Base-by-base conservation (phyloP, 768 basidiomycete species). In the Psilocybe sp. region DNA sequence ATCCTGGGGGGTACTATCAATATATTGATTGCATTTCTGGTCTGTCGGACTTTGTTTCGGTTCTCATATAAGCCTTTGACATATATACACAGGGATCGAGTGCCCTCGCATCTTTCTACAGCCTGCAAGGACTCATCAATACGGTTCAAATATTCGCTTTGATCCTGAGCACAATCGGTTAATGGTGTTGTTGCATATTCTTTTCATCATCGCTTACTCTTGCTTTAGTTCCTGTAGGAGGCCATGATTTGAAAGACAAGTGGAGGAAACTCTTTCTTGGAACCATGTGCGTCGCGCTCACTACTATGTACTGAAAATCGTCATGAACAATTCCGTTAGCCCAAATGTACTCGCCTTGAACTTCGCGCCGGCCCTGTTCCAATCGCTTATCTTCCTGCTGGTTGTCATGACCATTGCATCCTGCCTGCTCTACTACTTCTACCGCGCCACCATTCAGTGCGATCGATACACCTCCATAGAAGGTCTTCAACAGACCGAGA, bases 301-400 rank as follows among this genome's bases (percentile, higher is more conserved):
- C 13, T 4, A n/a, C 2, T 14, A 16, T 41, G 38, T 18, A 33
- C 33, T 40, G 10, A 40, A 18, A 40, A 8, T 34, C 43, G 50
- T 55, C 48, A 38, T n/a, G 23, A n/a, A 28, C 46, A 34, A 16
- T 44, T 56, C 54, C 12, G 51, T 13, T 41, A 86, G 88, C 52
- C 89, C 89, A 3, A 88, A 89, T 52, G 60, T 89, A 15, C 68
- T 91, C 34, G 87, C 87, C 9, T 69, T 91, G 46, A 89, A 90
- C 61, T 83, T 92, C 50, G 82, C 80, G 0, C 74, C 83, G 1
- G 77, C 80, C 5, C 67, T 84, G 14, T 67, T 76, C 12, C 75
- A 81, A 59, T 83, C 86, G 0, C 65, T 89, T 5, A 56, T 85
- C 19, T 79, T 84, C 55, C 74, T 92, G 18, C 48, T 78, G 18